A percentile compares a stretch with the other conserved stretches of the same genome.
These are phyloP conservation scores for Scheffersomyces cryptocercus DNA, from an alignment of 1,139 yeast genomes.

Conservation along the genomic window DNA sequence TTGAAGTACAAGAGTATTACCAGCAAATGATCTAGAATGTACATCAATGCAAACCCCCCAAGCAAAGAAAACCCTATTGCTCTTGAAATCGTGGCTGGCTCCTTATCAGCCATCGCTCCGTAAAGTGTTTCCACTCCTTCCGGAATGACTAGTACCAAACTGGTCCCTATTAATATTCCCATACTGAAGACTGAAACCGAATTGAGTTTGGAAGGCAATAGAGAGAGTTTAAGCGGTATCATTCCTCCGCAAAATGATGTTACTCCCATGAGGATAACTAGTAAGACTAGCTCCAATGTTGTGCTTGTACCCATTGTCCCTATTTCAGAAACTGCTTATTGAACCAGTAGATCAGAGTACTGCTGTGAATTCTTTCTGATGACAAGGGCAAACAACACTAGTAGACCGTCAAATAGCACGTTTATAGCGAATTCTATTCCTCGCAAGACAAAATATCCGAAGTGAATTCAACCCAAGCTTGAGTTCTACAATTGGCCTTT, in stretches of 20 bases:
- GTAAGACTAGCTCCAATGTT: conserved; percentile 8
- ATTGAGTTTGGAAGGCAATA: conserved; percentile 17
- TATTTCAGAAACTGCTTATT: neutral
- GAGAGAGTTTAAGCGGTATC: conserved; percentile 26
- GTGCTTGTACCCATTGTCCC: neutral
- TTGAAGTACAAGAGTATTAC: conserved; percentile 6
- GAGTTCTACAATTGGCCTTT: no score
- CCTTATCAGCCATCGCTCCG: conserved; percentile 21
- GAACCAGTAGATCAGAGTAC: neutral
- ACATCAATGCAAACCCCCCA: conserved; percentile 55
- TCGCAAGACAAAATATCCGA: no score
- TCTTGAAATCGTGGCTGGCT: conserved; percentile 16
- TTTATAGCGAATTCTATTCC: no score
- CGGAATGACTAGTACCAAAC: conserved; percentile 66
- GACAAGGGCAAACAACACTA: no score
- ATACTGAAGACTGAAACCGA: conserved; percentile 52
- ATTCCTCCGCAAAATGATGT: conserved; percentile 35
- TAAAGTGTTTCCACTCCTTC: conserved; percentile 62
- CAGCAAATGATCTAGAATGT: conserved; percentile 41
- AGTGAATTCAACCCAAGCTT: no score
- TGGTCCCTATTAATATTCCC: conserved; percentile 66
- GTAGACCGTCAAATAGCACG: no score
- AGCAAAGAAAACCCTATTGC: conserved; percentile 36
- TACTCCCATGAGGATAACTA: conserved; percentile 28
- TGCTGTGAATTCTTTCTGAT: no score